A percentile compares a stretch with the other conserved stretches of the same genome.
phyloP scores from a whole-genome alignment of 192 early-diverging fungal genomes.

The Rhizoclosmatium sp. region DNA sequence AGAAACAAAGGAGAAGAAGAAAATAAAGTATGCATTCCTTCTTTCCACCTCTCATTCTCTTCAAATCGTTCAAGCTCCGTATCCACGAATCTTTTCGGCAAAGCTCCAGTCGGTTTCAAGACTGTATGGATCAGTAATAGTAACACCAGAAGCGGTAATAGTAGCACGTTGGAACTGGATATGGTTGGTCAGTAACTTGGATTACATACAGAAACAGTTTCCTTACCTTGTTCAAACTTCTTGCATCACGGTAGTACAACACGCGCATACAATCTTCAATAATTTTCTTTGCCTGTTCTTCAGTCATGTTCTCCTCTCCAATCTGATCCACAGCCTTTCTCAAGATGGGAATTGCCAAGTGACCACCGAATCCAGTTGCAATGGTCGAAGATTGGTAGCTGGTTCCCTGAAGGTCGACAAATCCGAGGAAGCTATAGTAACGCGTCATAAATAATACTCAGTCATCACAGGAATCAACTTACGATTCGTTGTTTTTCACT shows the following conservation, averaged over 20 bases:
- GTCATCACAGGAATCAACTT: slow-evolving; percentile 21
- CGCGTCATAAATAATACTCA: not conserved
- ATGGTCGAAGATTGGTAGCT: slow-evolving; percentile 91
- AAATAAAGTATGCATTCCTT: too few species aligned
- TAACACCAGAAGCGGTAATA: slow-evolving; percentile 81
- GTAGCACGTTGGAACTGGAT: slow-evolving; percentile 88
- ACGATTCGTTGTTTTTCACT: slow-evolving; percentile 76
- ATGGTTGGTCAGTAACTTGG: not conserved
- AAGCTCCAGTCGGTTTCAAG: slow-evolving; percentile 91
- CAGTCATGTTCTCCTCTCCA: slow-evolving; percentile 83
- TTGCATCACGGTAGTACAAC: slow-evolving; percentile 93
- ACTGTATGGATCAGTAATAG: slow-evolving; percentile 86
- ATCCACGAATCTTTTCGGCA: slow-evolving; percentile 71
- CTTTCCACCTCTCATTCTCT: too few species aligned
- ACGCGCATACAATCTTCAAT: slow-evolving; percentile 91
- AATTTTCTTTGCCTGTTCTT: slow-evolving; percentile 87
- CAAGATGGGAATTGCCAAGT: slow-evolving; percentile 91
- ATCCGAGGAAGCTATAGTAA: slow-evolving; percentile 79
- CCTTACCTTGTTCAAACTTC: slow-evolving; percentile 87
- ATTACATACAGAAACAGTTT: slow-evolving; percentile 8
- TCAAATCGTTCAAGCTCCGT: slow-evolving; percentile 43
- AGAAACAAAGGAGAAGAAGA: too few species aligned
- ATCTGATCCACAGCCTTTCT: slow-evolving; percentile 86
- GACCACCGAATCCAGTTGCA: slow-evolving; percentile 93
- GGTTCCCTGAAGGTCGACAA: slow-evolving; percentile 90